Percentiles rank a stretch among this genome's conserved stretches.
Evolutionary conservation across 495 filamentous ascomycete genomes (phyloP).

Genomic region (Neurospora sp.): DNA sequence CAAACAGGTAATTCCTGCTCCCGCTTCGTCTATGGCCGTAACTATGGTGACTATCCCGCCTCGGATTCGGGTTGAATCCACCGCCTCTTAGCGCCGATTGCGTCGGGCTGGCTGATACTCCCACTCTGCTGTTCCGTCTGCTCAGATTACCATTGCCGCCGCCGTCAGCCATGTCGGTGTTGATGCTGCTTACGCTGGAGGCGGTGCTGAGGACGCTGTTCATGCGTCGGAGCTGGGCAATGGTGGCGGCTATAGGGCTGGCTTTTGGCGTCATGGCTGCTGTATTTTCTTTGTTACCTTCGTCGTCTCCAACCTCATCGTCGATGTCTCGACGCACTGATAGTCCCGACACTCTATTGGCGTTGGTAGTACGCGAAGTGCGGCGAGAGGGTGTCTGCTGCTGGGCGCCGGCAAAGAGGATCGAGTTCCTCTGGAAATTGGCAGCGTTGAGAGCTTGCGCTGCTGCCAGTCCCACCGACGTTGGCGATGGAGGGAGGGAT

Average conservation of each 20-base stretch:
- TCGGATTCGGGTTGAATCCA: background rate
- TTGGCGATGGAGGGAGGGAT: background rate
- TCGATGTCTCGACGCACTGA: background rate
- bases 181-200: conserved; percentile 6
- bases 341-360: background rate
- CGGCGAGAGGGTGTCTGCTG: background rate
- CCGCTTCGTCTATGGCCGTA: background rate
- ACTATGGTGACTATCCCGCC: background rate
- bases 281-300: background rate
- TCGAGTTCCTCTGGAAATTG: conserved; percentile 3
- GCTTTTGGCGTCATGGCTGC: background rate
- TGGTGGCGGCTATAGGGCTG: conserved; percentile 2
- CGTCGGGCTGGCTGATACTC: background rate
- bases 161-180: background rate
- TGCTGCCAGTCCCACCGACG: background rate
- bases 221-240: conserved; percentile 18
- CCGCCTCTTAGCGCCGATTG: background rate
- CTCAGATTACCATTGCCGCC: background rate
- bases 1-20: conserved; percentile 3
- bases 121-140: background rate
- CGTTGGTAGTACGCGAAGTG: background rate
- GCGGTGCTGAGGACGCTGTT: conserved; percentile 13
- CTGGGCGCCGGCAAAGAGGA: background rate
- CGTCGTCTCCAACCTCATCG: background rate
- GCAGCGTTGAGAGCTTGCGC: conserved; percentile 5